Conservation (phyloP, 306 rosid species). For the Citrullus amarus region DNA sequence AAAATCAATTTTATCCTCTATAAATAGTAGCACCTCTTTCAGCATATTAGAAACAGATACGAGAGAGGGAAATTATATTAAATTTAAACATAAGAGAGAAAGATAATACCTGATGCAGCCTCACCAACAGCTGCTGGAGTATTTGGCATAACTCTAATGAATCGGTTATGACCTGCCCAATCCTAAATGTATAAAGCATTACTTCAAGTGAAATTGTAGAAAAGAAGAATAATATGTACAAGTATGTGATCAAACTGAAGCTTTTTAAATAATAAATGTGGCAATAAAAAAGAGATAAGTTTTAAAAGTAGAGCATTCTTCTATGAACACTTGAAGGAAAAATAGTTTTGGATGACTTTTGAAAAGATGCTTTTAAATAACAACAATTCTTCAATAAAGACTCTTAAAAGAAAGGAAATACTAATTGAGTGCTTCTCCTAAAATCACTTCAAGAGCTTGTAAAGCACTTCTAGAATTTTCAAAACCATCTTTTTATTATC, state of each 20-base stretch:
- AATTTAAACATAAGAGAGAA: background rate
- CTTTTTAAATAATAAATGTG: background rate
- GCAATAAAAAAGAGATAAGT: background rate
- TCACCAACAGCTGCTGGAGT: conserved; percentile 70
- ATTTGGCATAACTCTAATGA: conserved; percentile 73
- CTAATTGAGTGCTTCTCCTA: background rate
- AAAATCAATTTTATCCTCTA: background rate
- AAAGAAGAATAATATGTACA: background rate
- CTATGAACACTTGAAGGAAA: background rate
- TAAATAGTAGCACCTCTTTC: background rate
- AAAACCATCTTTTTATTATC: background rate
- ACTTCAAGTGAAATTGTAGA: background rate
- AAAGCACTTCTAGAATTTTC: background rate
- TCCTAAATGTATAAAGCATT: conserved; percentile 31
- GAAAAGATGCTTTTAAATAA: background rate
- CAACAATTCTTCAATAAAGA: background rate
- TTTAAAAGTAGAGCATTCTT: background rate
- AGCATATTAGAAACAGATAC: background rate
- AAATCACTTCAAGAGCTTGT: background rate
- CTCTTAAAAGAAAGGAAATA: background rate
- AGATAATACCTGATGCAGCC: conserved; percentile 71
- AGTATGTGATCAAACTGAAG: background rate
- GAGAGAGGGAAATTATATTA: background rate
- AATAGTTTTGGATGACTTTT: background rate
- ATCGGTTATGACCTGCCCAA: conserved; percentile 64